Percentiles rank a stretch among this genome's conserved stretches.
phyloP scores from a whole-genome alignment of 2,329 filamentous ascomycete species.

The Scolecobasidium constrictum region DNA sequence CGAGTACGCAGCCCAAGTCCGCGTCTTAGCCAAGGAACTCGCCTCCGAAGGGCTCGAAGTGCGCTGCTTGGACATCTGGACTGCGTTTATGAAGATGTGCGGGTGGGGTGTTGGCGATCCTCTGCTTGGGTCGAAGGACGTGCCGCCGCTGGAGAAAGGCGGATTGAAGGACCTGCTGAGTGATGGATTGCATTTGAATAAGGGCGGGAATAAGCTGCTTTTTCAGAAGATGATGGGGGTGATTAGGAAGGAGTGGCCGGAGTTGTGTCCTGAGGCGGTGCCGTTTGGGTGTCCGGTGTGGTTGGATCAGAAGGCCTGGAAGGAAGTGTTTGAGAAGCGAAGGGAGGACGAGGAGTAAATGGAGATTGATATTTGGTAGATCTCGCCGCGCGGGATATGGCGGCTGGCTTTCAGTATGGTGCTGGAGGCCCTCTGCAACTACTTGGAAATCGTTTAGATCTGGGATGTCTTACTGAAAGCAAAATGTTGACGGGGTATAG shows the following conservation, averaged over 20 bases:
- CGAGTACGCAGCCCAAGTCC: constrained; percentile 4
- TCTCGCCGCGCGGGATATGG: too few relatives aligned
- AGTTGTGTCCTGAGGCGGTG: constrained; percentile 41
- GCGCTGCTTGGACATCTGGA: constrained; percentile 65
- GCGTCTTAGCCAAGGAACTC: constrained; percentile 40
- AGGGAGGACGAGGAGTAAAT: too few relatives aligned
- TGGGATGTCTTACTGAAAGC: too few relatives aligned
- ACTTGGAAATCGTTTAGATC: too few relatives aligned
- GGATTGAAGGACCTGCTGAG: neutral
- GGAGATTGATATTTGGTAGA: too few relatives aligned
- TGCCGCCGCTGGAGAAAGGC: constrained; percentile 38
- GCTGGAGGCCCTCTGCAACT: too few relatives aligned
- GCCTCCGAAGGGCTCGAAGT: constrained; percentile 54
- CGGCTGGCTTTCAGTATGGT: too few relatives aligned
- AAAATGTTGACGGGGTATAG: too few relatives aligned
- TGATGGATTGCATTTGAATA: neutral
- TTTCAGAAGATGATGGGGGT: constrained; percentile 35
- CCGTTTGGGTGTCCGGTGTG: constrained; percentile 43
- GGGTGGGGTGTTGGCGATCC: constrained; percentile 41
- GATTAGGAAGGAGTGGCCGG: constrained; percentile 42
- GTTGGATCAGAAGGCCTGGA: constrained; percentile 28
- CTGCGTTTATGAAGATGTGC: constrained; percentile 58
- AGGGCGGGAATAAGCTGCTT: constrained; percentile 6
- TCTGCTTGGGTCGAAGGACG: constrained; percentile 45
- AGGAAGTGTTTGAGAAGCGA: constrained; percentile 1